Base-by-base conservation (phyloP, 192 early-diverging fungal genomes). In the Podila epicladia region DNA sequence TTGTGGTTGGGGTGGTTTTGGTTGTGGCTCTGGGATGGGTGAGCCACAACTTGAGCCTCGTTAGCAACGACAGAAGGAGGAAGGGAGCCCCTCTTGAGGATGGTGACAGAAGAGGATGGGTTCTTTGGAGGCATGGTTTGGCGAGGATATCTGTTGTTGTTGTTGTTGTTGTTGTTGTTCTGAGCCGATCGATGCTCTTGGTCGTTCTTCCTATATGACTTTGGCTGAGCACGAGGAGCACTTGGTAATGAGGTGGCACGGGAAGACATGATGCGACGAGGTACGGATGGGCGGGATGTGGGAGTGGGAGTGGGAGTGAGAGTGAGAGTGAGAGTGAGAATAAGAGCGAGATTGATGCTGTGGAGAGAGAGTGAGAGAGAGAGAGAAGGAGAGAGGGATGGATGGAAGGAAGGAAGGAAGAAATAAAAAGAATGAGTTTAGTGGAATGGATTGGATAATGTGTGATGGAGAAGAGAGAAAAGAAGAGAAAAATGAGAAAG, bases 81-180 rank as follows among this genome's bases (percentile, higher is more conserved):
- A 48, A 64, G 59, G 32, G 72, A 59, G 58, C 72, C 63, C 64
- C 41, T 45, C 41, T 73, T 73, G 45, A 69, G 67, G 73, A 68
- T 75, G 45, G 62, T 69, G 53, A 65, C 67, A 11, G 51, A 33
- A 7, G 33, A 20, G n/a, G 60, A 59, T 53, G 65, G 62, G 29
- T 24, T 15, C 63, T 65, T 70, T 20, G 68, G 57, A 15, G 74
- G 74, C 64, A 70, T 65, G 35, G 74, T 69, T 50, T 76, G 74
- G 33, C 59, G 74, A 13, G 67, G 74, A 53, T 28, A 45, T 11
- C 50, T 64, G 29, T 38, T 26, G 32, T 60, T 22, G 19, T 62
- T 22, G 62, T 29, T 22, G 62, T 29, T 29, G 29, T 69, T 69
- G 51, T 26, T 35, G 28, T 62, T 68, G 49, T 48, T 59, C 51